A percentile compares a stretch with the other conserved stretches of the same genome.
Conservation (phyloP, 2,329 filamentous ascomycete genomes). For the Ceratocystis huliohia region DNA sequence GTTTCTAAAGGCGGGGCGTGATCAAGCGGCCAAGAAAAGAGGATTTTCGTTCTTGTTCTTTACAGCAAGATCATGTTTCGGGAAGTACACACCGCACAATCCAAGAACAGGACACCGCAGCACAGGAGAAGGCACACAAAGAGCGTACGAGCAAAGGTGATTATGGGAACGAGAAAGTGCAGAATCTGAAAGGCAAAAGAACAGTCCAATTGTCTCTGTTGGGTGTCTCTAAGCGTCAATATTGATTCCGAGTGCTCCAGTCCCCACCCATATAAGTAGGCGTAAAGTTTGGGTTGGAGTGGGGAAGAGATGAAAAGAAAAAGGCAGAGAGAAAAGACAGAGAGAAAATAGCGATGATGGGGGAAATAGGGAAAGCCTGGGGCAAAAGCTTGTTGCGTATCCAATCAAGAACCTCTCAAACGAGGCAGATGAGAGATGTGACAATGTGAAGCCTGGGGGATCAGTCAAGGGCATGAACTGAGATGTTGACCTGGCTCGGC, state of each 20-base stretch:
- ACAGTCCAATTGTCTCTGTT: no score
- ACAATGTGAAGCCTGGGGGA: not conserved
- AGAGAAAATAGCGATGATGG: not conserved
- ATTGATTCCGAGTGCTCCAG: not conserved
- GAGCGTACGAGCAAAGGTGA: not conserved
- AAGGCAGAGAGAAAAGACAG: not conserved
- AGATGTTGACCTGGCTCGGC: no score
- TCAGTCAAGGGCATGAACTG: not conserved
- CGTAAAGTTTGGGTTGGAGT: not conserved
- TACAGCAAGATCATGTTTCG: conserved; percentile 8
- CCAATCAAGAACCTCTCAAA: not conserved
- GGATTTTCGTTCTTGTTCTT: not conserved
- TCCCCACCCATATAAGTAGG: not conserved
- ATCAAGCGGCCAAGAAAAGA: conserved; percentile 10
- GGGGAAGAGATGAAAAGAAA: not conserved
- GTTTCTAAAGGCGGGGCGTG: conserved; percentile 8
- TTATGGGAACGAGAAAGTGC: not conserved
- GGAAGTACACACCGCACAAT: not conserved
- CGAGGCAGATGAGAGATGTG: not conserved
- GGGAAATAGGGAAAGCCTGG: not conserved
- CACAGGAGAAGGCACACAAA: not conserved
- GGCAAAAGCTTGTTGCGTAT: not conserved
- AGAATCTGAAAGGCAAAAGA: not conserved
- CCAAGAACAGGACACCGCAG: not conserved
- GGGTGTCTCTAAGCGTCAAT: no score